Evolutionary conservation across 2,329 filamentous ascomycete genomes (phyloP).

Genomic region (Colletotrichum brevisporum): DNA sequence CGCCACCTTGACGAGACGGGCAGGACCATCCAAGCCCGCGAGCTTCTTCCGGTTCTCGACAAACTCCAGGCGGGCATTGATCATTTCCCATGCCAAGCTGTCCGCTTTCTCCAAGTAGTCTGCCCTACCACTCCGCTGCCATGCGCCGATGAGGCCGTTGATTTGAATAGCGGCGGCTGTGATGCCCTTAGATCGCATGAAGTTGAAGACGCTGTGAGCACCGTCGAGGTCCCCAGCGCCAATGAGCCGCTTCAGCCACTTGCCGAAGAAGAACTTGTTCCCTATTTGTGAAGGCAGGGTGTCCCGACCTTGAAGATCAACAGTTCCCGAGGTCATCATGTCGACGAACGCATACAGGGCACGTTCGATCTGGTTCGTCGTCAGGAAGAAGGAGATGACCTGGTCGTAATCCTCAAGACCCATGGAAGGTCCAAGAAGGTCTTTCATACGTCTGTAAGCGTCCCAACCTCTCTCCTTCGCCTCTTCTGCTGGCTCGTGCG

Average conservation of each 20-base stretch:
- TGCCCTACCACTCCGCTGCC: conserved; percentile 74
- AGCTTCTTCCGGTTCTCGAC: conserved; percentile 64
- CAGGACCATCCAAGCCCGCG: conserved; percentile 43
- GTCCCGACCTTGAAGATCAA: conserved; percentile 60
- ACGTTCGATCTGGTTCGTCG: conserved; percentile 73
- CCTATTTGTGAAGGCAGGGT: conserved; percentile 64
- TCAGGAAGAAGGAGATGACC: conserved; percentile 79
- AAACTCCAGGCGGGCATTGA: conserved; percentile 75
- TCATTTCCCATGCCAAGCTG: conserved; percentile 81
- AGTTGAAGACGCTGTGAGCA: conserved; percentile 78
- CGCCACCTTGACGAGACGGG: conserved; percentile 45
- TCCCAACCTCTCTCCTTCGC: conserved; percentile 73
- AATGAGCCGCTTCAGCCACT: conserved; percentile 89
- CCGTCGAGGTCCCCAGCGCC: conserved; percentile 79
- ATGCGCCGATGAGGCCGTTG: conserved; percentile 86
- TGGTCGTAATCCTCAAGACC: conserved; percentile 83
- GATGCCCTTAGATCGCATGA: conserved; percentile 80
- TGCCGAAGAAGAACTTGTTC: conserved; percentile 88
- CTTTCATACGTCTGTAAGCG: conserved; percentile 75
- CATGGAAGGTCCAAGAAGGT: conserved; percentile 71
- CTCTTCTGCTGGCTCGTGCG: conserved; percentile 63
- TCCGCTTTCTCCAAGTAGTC: conserved; percentile 74
- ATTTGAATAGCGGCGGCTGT: conserved; percentile 80
- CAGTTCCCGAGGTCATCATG: conserved; percentile 81
- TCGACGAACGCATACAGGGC: conserved; percentile 86